Conservation (phyloP, 2,329 filamentous ascomycete genomes). For the Bertia moriformis region DNA sequence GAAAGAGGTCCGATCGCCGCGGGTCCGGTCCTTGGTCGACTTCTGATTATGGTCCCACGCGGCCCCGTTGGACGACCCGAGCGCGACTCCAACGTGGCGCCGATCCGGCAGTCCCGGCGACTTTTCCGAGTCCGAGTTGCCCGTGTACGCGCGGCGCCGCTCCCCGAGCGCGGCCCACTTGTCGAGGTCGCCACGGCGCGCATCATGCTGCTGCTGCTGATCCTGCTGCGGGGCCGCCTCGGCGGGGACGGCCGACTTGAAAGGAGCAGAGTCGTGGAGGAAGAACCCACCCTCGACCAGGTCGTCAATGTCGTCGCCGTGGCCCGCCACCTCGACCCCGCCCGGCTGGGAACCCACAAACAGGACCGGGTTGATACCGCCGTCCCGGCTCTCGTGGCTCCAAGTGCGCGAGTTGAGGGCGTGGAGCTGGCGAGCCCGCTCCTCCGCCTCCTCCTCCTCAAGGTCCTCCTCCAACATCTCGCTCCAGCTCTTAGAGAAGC, state of each 20-base stretch:
- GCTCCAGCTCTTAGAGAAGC: conserved; percentile 96
- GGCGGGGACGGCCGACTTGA: too few relatives aligned
- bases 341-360: conserved; percentile 16
- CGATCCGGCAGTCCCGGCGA: conserved; percentile 29
- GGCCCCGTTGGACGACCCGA: conserved; percentile 26
- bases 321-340: too few relatives aligned
- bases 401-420: conserved; percentile 59
- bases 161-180: conserved; percentile 86
- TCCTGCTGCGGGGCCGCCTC: too few relatives aligned
- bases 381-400: conserved; percentile 58
- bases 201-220: conserved; percentile 46
- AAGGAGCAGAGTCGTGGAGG: conserved; percentile 47
- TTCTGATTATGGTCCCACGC: conserved; percentile 17
- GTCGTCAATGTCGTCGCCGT: conserved; percentile 40
- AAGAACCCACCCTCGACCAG: conserved; percentile 59
- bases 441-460: conserved; percentile 61
- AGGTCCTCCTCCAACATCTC: conserved; percentile 91
- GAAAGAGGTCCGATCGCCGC: background rate
- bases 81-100: conserved; percentile 16
- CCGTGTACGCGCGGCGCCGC: conserved; percentile 55
- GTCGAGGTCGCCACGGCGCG: conserved; percentile 40
- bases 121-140: conserved; percentile 32
- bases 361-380: conserved; percentile 20
- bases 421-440: conserved; percentile 42
- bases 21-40: conserved; percentile 36